These are phyloP conservation scores for Trametopsis cervina DNA, from an alignment of 768 basidiomycete genomes.

Conservation along the genomic window DNA sequence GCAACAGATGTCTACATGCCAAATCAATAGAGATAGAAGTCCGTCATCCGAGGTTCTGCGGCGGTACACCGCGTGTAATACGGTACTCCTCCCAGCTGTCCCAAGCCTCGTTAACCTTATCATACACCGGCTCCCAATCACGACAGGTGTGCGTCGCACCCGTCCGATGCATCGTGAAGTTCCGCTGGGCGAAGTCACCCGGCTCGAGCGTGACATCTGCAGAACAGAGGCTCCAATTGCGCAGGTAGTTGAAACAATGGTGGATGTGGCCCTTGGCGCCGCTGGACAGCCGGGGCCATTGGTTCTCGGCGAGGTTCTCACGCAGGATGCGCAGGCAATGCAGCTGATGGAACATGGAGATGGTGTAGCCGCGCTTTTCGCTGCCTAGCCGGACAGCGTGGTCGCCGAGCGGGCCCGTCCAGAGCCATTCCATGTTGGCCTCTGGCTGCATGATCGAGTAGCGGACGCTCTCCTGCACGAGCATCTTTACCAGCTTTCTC, in stretches of 20 bases:
- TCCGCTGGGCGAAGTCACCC: slow-evolving; percentile 14
- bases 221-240: slow-evolving; percentile 25
- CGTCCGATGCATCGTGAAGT: slow-evolving; percentile 13
- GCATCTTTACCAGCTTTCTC: slow-evolving; percentile 14
- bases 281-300: not conserved
- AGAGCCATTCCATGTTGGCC: slow-evolving; percentile 23
- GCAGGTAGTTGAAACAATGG: slow-evolving; percentile 30
- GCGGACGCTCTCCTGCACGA: slow-evolving; percentile 25
- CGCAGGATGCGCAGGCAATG: slow-evolving; percentile 29
- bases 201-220: slow-evolving; percentile 27
- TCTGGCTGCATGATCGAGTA: slow-evolving; percentile 22
- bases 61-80: slow-evolving; percentile 8
- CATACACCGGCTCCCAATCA: slow-evolving; percentile 23
- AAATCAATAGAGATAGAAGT: not conserved
- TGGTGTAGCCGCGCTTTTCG: slow-evolving; percentile 25
- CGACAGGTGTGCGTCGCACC: slow-evolving; percentile 21
- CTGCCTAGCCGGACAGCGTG: slow-evolving; percentile 27
- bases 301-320: not conserved
- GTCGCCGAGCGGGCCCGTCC: slow-evolving; percentile 21
- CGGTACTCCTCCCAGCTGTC: slow-evolving; percentile 11
- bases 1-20: too few species aligned
- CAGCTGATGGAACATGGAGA: slow-evolving; percentile 33
- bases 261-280: slow-evolving; percentile 7
- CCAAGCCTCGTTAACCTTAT: slow-evolving; percentile 16
- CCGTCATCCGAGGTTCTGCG: not conserved